Conservation (phyloP, 2,329 filamentous ascomycete species). For the Trichoderma sp. region DNA sequence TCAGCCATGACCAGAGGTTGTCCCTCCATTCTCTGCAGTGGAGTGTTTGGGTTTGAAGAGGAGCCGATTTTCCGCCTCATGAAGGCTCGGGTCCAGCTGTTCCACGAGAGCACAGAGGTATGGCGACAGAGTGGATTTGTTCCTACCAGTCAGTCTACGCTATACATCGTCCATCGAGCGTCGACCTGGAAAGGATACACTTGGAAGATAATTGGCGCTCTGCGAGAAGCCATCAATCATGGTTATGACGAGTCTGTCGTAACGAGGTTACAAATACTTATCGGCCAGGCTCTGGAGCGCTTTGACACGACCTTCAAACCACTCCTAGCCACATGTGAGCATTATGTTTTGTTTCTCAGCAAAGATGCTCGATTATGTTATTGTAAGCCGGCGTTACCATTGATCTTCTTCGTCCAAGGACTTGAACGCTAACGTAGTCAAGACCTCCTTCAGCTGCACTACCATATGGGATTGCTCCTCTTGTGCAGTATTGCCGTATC, state of each 20-base stretch:
- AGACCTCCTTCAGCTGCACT: constrained; percentile 17
- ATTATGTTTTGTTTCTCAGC: constrained; percentile 1
- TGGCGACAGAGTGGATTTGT: constrained; percentile 10
- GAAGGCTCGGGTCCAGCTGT: constrained; percentile 15
- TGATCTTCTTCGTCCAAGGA: neutral
- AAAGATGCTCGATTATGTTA: constrained; percentile 15
- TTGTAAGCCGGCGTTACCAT: neutral
- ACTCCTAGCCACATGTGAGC: constrained; percentile 6
- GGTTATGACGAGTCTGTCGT: neutral
- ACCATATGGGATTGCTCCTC: constrained; percentile 7
- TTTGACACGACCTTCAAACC: constrained; percentile 14
- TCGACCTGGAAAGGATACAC: constrained; percentile 17
- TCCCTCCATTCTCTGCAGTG: constrained; percentile 6
- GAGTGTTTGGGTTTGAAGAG: constrained; percentile 16
- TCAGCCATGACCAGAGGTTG: constrained; percentile 8
- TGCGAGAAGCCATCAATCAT: constrained; percentile 14
- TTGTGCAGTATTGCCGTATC: neutral
- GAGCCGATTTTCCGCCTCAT: constrained; percentile 3
- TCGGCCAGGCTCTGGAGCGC: neutral
- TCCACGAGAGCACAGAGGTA: constrained; percentile 8
- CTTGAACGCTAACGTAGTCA: neutral
- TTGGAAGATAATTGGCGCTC: constrained; percentile 11
- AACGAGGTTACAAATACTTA: neutral
- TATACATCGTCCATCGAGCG: constrained; percentile 8
- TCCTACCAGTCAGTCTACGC: neutral